Percentiles rank a stretch among this genome's conserved stretches.
Conservation (phyloP, 1,284 basidiomycete genomes). For the Leccinum subrobustum region DNA sequence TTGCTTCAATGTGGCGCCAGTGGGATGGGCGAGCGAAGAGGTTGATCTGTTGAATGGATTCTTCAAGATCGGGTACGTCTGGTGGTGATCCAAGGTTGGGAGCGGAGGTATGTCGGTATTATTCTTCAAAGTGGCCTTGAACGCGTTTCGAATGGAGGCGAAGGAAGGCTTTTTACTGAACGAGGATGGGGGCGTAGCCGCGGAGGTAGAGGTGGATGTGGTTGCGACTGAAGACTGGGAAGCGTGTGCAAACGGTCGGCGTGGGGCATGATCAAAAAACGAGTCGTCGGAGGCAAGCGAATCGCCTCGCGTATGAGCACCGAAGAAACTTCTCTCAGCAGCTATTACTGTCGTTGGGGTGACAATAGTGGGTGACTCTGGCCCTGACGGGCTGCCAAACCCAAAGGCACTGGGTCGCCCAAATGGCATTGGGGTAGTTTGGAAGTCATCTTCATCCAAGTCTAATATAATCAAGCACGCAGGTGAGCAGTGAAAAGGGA, state of each 20-base stretch:
- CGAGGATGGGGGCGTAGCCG: conserved; percentile 38
- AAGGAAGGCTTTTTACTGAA: conserved; percentile 83
- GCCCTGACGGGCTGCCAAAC: conserved; percentile 45
- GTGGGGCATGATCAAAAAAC: conserved; percentile 55
- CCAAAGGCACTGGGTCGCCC: conserved; percentile 49
- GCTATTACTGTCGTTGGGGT: conserved; percentile 47
- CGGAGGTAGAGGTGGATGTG: conserved; percentile 31
- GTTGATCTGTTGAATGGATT: conserved; percentile 80
- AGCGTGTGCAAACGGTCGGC: conserved; percentile 61
- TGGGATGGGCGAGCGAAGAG: conserved; percentile 56
- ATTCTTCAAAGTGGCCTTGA: conserved; percentile 65
- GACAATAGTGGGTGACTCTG: conserved; percentile 61
- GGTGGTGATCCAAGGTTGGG: conserved; percentile 58
- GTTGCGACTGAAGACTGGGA: conserved; percentile 68
- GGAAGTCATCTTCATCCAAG: conserved; percentile 71
- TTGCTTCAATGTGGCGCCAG: conserved; percentile 37
- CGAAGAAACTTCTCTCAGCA: conserved; percentile 59
- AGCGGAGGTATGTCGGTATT: conserved; percentile 59
- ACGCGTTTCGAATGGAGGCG: conserved; percentile 85
- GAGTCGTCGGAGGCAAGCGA: conserved; percentile 69
- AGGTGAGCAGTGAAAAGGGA: conserved; percentile 1
- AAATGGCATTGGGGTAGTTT: conserved; percentile 62
- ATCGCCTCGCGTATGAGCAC: conserved; percentile 64
- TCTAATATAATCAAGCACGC: conserved; percentile 39
- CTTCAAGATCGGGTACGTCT: conserved; percentile 66